These are phyloP conservation scores for Camellia lanceoleosa DNA, from an alignment of 148 eudicot species.

Conservation along the genomic window DNA sequence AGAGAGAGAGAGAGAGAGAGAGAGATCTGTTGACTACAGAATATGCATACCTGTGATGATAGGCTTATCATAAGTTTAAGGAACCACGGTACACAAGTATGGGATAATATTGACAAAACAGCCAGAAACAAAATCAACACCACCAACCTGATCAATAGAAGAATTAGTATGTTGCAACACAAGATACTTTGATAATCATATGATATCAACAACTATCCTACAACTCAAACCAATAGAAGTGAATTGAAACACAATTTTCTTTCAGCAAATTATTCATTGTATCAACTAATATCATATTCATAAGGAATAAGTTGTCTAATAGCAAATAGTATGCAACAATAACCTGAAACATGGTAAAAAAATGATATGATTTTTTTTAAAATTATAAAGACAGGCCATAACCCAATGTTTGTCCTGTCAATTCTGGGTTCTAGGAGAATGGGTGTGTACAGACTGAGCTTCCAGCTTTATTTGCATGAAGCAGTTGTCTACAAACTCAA, in stretches of 20 bases:
- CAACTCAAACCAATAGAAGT: background rate
- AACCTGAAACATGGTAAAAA: too few relatives aligned
- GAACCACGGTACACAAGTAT: conserved; percentile 81
- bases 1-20: background rate
- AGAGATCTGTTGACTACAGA: background rate
- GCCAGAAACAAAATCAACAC: conserved; percentile 69
- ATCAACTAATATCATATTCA: background rate
- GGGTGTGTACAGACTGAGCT: too few relatives aligned
- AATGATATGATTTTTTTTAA: too few relatives aligned
- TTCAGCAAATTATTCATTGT: background rate
- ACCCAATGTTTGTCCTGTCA: too few relatives aligned
- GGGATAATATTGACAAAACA: conserved; percentile 58
- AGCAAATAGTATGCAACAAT: too few relatives aligned
- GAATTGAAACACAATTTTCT: background rate
- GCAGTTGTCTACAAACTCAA: too few relatives aligned
- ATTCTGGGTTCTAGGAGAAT: too few relatives aligned
- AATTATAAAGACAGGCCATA: too few relatives aligned
- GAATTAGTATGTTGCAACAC: background rate
- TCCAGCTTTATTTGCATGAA: too few relatives aligned
- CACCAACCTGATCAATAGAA: conserved; percentile 55
- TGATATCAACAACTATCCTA: background rate
- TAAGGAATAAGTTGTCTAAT: background rate
- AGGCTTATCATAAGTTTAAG: conserved; percentile 93
- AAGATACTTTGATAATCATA: background rate
- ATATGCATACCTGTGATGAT: conserved; percentile 63